These are phyloP conservation scores for Iris pallida DNA, from an alignment of 116 monocot genomes.

Conservation along the genomic window DNA sequence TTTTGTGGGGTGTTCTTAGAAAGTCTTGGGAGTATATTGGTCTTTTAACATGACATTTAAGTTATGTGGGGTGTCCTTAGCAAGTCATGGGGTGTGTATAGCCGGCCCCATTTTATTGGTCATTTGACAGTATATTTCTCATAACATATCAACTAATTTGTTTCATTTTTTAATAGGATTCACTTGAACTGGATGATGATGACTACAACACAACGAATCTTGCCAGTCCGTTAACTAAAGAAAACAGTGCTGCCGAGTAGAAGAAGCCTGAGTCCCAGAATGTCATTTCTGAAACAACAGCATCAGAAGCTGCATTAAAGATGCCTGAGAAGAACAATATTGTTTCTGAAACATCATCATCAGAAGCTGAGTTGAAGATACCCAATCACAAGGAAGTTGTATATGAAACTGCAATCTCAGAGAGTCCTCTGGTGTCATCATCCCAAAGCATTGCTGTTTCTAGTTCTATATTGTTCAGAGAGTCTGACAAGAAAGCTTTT, in stretches of 20 bases:
- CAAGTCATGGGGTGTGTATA: too few relatives aligned
- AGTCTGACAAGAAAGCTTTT: slow-evolving; percentile 11
- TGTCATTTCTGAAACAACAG: slow-evolving; percentile 3
- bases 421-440: slow-evolving; percentile 6
- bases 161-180: slow-evolving; percentile 24
- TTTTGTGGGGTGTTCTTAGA: too few relatives aligned
- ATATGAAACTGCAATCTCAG: slow-evolving; percentile 5
- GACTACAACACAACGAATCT: background rate
- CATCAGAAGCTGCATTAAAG: background rate
- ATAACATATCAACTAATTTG: background rate
- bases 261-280: slow-evolving; percentile 9
- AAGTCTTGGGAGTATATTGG: too few relatives aligned
- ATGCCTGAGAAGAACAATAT: too few relatives aligned
- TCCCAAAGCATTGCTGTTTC: slow-evolving; percentile 14
- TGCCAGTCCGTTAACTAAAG: background rate
- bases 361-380: slow-evolving; percentile 2
- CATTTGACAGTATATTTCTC: slow-evolving; percentile 1
- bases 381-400: slow-evolving; percentile 5
- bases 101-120: too few relatives aligned
- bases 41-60: too few relatives aligned
- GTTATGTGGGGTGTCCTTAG: too few relatives aligned
- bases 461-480: slow-evolving; percentile 8
- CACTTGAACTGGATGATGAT: slow-evolving; percentile 41
- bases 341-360: too few relatives aligned
- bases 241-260: background rate